A percentile compares a stretch with the other conserved stretches of the same genome.
phyloP scores from a whole-genome alignment of 225 moss, liverwort and hornwort species.

The Asterella californica region DNA sequence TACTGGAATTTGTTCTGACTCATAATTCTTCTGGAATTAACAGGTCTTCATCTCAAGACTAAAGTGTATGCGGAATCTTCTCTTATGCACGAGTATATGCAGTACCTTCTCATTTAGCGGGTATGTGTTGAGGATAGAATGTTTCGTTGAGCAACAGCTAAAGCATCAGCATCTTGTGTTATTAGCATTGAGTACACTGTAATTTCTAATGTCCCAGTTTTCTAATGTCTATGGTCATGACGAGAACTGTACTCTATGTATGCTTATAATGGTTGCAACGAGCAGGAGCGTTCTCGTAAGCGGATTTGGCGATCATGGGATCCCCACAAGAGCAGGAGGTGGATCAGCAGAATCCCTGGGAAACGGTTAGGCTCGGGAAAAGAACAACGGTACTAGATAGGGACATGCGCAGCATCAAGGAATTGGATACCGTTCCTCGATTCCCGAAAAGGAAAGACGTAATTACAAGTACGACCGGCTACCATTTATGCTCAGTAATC shows the following conservation, averaged over 20 bases:
- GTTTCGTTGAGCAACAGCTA: not conserved
- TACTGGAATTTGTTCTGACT: too few species aligned
- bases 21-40: not conserved
- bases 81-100: not conserved
- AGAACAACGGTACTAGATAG: conserved; percentile 11
- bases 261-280: not conserved
- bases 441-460: not conserved
- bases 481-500: conserved; percentile 3
- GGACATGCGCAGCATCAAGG: conserved; percentile 10
- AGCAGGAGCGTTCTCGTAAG: not conserved
- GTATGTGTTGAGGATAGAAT: not conserved
- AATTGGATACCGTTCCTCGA: not conserved
- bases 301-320: not conserved
- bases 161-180: not conserved
- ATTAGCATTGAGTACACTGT: not conserved
- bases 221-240: not conserved
- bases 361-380: conserved; percentile 5
- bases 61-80: not conserved
- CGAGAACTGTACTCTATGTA: not conserved
- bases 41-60: not conserved
- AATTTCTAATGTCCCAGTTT: not conserved
- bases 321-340: not conserved
- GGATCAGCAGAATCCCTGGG: not conserved
- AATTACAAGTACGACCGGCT: conserved; percentile 5
- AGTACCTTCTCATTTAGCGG: too few species aligned